phyloP scores from a whole-genome alignment of 352 stramenopile genomes.

The Achlya hypogyna region DNA sequence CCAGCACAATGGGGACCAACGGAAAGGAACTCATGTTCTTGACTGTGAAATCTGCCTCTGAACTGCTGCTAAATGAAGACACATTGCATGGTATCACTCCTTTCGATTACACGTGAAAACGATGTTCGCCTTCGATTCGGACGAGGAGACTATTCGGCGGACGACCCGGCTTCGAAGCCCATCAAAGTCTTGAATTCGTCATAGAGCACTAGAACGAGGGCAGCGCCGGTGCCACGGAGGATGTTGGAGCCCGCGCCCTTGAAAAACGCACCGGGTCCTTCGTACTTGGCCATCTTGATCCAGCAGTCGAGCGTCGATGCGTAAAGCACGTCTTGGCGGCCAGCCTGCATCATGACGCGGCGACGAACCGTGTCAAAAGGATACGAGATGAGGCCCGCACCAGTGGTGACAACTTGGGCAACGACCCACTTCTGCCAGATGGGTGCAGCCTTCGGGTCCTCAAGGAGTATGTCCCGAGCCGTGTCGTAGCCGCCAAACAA shows the following conservation, averaged over 20 bases:
- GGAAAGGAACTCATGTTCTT: no score
- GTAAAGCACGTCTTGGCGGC: conserved; percentile 97
- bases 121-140: no score
- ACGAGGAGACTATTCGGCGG: no score
- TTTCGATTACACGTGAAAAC: no score
- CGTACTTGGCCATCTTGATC: conserved; percentile 93
- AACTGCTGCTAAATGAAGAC: no score
- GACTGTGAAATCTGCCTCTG: no score
- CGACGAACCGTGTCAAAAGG: conserved; percentile 93
- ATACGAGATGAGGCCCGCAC: conserved; percentile 92
- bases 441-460: conserved; percentile 71
- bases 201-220: conserved; percentile 98
- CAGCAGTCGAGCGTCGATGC: conserved; percentile 95
- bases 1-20: conserved; percentile 97
- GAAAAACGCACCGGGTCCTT: conserved; percentile 94
- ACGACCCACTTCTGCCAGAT: conserved; percentile 88
- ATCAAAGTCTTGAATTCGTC: conserved; percentile 99
- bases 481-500: conserved; percentile 99
- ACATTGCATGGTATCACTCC: no score
- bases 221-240: conserved; percentile 96
- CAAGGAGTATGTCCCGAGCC: conserved; percentile 80
- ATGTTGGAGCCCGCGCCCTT: conserved; percentile 98
- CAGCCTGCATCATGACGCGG: conserved; percentile 97
- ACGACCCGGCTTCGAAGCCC: no score
- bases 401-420: conserved; percentile 86